phyloP scores from a whole-genome alignment of 2,329 filamentous ascomycete genomes.

The Aschersonia sp. region DNA sequence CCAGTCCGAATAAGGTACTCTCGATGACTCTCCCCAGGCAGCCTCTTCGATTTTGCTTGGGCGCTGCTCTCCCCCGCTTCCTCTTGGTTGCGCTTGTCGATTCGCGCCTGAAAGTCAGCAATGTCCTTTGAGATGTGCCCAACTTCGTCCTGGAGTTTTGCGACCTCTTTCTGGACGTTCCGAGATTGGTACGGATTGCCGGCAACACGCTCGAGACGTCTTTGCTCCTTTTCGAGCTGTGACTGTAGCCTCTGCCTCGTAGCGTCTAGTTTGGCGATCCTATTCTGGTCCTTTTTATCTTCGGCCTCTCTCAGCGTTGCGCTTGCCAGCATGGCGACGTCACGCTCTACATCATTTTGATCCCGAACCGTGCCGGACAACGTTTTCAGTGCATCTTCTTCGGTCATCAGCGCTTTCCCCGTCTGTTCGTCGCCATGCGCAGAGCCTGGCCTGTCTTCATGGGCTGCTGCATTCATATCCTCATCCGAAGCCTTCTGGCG shows the following conservation, averaged over 20 bases:
- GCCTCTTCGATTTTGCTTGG: constrained; percentile 37
- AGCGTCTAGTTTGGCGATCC: constrained; percentile 43
- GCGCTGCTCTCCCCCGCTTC: constrained; percentile 26
- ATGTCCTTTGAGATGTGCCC: constrained; percentile 56
- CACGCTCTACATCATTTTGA: constrained; percentile 80
- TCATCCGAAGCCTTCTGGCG: neutral
- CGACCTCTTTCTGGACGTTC: constrained; percentile 50
- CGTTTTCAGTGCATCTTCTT: constrained; percentile 44
- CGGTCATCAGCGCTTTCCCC: constrained; percentile 27
- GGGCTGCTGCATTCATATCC: neutral
- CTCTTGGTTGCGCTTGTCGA: constrained; percentile 57
- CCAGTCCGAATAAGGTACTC: constrained; percentile 90
- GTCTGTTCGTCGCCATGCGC: constrained; percentile 1
- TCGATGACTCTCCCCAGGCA: constrained; percentile 69
- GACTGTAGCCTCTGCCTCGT: constrained; percentile 44
- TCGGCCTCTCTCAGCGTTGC: constrained; percentile 45
- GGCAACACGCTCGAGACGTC: constrained; percentile 27
- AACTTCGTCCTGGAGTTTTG: constrained; percentile 50
- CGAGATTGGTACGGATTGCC: constrained; percentile 35
- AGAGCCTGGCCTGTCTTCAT: neutral
- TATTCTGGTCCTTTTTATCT: constrained; percentile 46
- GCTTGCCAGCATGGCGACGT: constrained; percentile 55
- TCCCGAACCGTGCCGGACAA: constrained; percentile 60
- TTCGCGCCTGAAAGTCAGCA: constrained; percentile 64
- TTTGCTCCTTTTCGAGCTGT: constrained; percentile 44